phyloP scores from a whole-genome alignment of 148 eudicot genomes.

The Selenicereus undatus region DNA sequence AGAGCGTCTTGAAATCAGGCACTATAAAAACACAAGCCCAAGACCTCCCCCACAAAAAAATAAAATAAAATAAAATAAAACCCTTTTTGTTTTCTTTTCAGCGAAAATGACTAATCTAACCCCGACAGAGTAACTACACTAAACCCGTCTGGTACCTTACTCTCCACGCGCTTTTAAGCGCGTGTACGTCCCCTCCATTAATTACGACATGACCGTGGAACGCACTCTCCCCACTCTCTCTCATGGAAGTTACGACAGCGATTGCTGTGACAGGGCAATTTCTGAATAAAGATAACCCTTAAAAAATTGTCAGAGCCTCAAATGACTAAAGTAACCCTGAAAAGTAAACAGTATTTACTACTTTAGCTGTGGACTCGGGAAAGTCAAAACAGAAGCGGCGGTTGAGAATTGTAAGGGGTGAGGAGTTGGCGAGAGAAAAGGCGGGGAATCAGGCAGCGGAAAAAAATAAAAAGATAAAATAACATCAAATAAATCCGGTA shows the following conservation, averaged over 20 bases:
- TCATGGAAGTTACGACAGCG: slow-evolving; percentile 4
- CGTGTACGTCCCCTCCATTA: neutral
- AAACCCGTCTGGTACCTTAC: neutral
- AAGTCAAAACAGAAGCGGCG: slow-evolving; percentile 2
- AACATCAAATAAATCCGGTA: neutral
- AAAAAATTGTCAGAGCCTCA: neutral
- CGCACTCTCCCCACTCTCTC: neutral
- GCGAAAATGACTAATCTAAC: slow-evolving; percentile 9
- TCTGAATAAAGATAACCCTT: neutral
- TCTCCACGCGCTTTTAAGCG: neutral
- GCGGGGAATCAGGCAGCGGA: neutral
- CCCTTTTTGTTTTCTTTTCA: neutral
- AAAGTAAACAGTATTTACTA: neutral
- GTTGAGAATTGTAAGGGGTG: slow-evolving; percentile 15
- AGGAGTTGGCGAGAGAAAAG: neutral
- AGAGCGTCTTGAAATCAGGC: neutral
- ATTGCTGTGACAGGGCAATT: neutral
- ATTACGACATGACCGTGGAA: neutral
- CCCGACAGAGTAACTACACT: slow-evolving; percentile 9
- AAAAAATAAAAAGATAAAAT: neutral
- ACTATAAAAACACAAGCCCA: neutral
- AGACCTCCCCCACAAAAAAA: neutral
- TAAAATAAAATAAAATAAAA: neutral
- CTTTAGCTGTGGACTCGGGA: neutral
- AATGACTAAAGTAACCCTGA: slow-evolving; percentile 7